Base-by-base conservation (phyloP, 139 green algal species). In the Pseudopediastrum boryanum region DNA sequence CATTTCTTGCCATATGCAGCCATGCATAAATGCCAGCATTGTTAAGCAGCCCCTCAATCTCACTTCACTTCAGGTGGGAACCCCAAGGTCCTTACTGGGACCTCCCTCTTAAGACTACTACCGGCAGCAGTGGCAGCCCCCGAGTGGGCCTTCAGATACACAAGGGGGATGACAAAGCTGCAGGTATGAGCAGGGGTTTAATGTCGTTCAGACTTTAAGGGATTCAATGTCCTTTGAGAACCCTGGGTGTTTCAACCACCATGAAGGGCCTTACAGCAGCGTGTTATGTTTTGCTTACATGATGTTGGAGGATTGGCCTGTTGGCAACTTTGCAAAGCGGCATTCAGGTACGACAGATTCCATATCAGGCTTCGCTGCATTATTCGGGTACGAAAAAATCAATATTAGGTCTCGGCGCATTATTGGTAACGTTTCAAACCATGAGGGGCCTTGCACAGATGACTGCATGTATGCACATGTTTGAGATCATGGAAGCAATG, bases 101-200 rank as follows among this genome's bases (percentile, higher is more conserved):
- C 29, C 54, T 90, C 35, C 68, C 64, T 6, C 71, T 90, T 31
- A 31, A 61, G 38, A 48, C 80, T 7, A 77, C 59, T 5, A 71
- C 75, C 1, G 66, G 38, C 16, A n/a, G n/a, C n/a, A n/a, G n/a
- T n/a, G n/a, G n/a, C n/a, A n/a, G n/a, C n/a, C n/a, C n/a, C n/a
- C 74, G 74, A 29, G 59, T 85, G 36, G 86, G 86, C 25, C 50
- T 85, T n/a, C 71, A 88, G 75, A 81, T 91, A 21, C 84, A 91
- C 78, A 82, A 81, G 48, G 86, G 81, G 4, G 86, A 91, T 35
- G 73, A 84, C 59, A 89, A 89, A 66, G 70, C 81, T 39, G 86
- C 86, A 70, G 78, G 86, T 86, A 54, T 63, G 72, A 71, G 73
- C n/a, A 4, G 27, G 12, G 1, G 13, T 4, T 27, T 19, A 19